Percentiles rank a stretch among this genome's conserved stretches.
Conservation (phyloP, 1,284 basidiomycete genomes). For the Pisolithus thermaeus region DNA sequence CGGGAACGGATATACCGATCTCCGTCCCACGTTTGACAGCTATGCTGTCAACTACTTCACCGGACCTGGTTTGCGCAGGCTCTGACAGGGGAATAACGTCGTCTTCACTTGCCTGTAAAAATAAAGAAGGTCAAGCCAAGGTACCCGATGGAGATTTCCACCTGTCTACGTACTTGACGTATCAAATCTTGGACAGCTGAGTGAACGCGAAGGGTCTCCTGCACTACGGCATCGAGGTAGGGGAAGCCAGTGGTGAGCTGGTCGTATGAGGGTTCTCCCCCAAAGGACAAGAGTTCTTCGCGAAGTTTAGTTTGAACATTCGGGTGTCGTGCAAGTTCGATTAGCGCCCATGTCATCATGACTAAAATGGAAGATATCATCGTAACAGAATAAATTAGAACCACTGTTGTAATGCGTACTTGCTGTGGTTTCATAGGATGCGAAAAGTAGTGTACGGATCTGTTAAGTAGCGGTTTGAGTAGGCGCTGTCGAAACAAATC, state of each 20-base stretch:
- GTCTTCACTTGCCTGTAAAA: constrained; percentile 38
- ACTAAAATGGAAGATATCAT: constrained; percentile 6
- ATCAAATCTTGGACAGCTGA: constrained; percentile 5
- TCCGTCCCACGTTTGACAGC: constrained; percentile 40
- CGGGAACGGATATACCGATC: constrained; percentile 34
- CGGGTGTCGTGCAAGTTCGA: constrained; percentile 17
- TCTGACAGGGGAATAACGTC: constrained; percentile 47
- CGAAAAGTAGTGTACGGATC: background rate
- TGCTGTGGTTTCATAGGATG: background rate
- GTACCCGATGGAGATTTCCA: background rate
- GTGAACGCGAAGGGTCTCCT: constrained; percentile 19
- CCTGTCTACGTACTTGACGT: constrained; percentile 24
- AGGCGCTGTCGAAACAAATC: background rate
- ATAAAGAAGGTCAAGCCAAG: too few relatives aligned
- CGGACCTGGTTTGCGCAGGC: constrained; percentile 35
- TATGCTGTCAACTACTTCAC: constrained; percentile 35
- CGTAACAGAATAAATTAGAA: background rate
- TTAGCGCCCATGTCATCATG: constrained; percentile 18
- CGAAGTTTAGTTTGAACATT: constrained; percentile 36
- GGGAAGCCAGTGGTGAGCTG: constrained; percentile 28
- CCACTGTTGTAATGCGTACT: background rate
- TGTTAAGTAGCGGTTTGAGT: background rate
- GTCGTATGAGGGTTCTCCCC: constrained; percentile 29
- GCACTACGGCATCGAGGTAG: constrained; percentile 32
- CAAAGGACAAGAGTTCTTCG: constrained; percentile 32